phyloP scores from a whole-genome alignment of 805 yeast species.

The Ogataea pilisensis region DNA sequence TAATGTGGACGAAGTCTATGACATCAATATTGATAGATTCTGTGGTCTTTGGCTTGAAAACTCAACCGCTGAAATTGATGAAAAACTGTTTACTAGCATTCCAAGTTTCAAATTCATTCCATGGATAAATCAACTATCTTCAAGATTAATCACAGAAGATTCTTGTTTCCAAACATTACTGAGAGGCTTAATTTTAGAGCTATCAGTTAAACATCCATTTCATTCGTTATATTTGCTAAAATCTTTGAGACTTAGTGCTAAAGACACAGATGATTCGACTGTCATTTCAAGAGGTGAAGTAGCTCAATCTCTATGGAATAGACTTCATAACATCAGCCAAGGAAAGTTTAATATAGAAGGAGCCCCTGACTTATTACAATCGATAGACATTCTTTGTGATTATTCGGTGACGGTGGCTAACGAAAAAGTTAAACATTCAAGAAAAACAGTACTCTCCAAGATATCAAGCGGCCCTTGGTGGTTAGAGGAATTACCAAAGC shows the following conservation, averaged over 20 bases:
- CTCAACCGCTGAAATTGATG: conserved; percentile 28
- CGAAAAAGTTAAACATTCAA: conserved; percentile 35
- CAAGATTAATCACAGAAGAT: conserved; percentile 52
- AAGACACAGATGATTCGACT: conserved; percentile 32
- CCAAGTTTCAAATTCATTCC: conserved; percentile 64
- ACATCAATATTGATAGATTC: conserved; percentile 65
- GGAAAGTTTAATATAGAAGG: conserved; percentile 9
- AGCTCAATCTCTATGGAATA: conserved; percentile 46
- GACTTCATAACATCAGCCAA: conserved; percentile 23
- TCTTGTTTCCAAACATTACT: conserved; percentile 53
- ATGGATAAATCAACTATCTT: conserved; percentile 80
- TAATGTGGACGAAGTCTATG: conserved; percentile 38
- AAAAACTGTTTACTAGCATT: conserved; percentile 34
- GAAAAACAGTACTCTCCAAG: conserved; percentile 30
- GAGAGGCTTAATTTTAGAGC: conserved; percentile 26
- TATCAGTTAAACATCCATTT: conserved; percentile 61
- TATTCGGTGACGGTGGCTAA: conserved; percentile 50
- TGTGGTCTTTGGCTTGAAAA: conserved; percentile 81
- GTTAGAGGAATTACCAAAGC: conserved; percentile 43
- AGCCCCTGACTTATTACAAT: conserved; percentile 29
- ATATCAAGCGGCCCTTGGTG: conserved; percentile 52
- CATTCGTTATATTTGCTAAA: conserved; percentile 64
- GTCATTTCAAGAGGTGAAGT: conserved; percentile 46
- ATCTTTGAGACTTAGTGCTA: conserved; percentile 43
- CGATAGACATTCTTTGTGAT: conserved; percentile 48